These are phyloP conservation scores for Ilyonectria robusta DNA, from an alignment of 2,329 filamentous ascomycete genomes.

Conservation along the genomic window DNA sequence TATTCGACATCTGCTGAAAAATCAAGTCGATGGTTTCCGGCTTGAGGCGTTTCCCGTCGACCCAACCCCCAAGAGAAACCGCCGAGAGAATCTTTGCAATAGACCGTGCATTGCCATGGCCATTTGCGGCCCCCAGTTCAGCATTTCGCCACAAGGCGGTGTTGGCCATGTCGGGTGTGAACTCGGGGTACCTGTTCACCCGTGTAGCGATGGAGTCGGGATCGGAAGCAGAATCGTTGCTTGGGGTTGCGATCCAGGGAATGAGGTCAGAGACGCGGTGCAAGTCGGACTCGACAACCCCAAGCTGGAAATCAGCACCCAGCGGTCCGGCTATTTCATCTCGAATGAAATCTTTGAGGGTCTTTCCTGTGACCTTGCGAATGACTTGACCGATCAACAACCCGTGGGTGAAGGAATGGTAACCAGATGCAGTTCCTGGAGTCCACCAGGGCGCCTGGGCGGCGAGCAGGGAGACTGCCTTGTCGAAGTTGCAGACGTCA, in stretches of 20 bases:
- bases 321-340: slow-evolving; percentile 56
- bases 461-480: slow-evolving; percentile 53
- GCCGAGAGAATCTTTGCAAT: not conserved
- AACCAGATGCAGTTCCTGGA: slow-evolving; percentile 59
- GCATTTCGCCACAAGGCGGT: not conserved
- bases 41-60: not conserved
- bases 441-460: slow-evolving; percentile 60
- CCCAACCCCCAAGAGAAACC: not conserved
- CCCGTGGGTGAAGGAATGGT: slow-evolving; percentile 58
- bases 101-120: not conserved
- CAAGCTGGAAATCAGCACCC: slow-evolving; percentile 63
- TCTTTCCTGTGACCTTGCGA: slow-evolving; percentile 56
- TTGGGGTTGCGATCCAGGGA: slow-evolving; percentile 14
- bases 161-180: not conserved
- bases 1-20: slow-evolving; percentile 59
- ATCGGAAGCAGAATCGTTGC: not conserved
- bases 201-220: slow-evolving; percentile 53
- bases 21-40: not conserved
- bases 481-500: slow-evolving; percentile 52
- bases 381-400: slow-evolving; percentile 61
- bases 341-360: slow-evolving; percentile 57
- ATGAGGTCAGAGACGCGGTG: slow-evolving; percentile 55
- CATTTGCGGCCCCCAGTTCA: not conserved
- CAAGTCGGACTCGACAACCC: slow-evolving; percentile 58
- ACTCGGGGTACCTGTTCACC: not conserved